These are phyloP conservation scores for Beauveria sp. DNA, from an alignment of 2,329 filamentous ascomycete genomes.

Conservation along the genomic window DNA sequence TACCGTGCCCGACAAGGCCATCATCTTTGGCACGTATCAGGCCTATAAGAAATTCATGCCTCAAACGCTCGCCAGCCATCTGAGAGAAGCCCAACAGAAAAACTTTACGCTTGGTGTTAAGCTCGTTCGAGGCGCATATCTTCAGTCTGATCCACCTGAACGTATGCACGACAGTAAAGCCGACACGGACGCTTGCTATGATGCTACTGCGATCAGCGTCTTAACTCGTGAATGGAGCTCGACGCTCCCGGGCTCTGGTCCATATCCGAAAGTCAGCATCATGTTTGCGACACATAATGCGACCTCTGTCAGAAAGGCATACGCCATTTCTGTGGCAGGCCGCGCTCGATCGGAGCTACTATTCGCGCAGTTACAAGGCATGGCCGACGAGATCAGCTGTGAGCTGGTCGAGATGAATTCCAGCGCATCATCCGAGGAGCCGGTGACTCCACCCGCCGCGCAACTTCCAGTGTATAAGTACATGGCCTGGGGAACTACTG, in stretches of 20 bases:
- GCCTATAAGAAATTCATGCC: constrained; percentile 63
- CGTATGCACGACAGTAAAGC: constrained; percentile 66
- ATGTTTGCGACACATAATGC: constrained; percentile 80
- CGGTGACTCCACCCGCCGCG: background rate
- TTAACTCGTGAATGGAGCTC: constrained; percentile 45
- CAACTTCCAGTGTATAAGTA: constrained; percentile 62
- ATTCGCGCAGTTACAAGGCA: constrained; percentile 74
- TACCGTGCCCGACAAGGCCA: constrained; percentile 50
- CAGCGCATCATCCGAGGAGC: constrained; percentile 8
- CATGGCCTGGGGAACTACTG: constrained; percentile 61
- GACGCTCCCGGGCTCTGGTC: constrained; percentile 26
- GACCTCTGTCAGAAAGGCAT: constrained; percentile 55
- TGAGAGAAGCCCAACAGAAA: constrained; percentile 48
- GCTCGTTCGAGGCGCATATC: constrained; percentile 67
- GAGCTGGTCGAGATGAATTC: constrained; percentile 39
- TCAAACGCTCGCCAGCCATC: constrained; percentile 47
- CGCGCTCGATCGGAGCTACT: constrained; percentile 31
- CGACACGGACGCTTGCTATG: constrained; percentile 64
- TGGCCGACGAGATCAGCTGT: constrained; percentile 87
- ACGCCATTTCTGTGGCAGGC: constrained; percentile 39
- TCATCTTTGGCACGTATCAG: constrained; percentile 76
- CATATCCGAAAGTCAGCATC: constrained; percentile 52
- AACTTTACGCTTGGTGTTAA: constrained; percentile 65
- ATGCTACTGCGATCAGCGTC: constrained; percentile 60
- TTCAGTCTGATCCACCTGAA: constrained; percentile 61